phyloP scores from a whole-genome alignment of 2,329 filamentous ascomycete genomes.

The Colletotrichum orchidophilum region DNA sequence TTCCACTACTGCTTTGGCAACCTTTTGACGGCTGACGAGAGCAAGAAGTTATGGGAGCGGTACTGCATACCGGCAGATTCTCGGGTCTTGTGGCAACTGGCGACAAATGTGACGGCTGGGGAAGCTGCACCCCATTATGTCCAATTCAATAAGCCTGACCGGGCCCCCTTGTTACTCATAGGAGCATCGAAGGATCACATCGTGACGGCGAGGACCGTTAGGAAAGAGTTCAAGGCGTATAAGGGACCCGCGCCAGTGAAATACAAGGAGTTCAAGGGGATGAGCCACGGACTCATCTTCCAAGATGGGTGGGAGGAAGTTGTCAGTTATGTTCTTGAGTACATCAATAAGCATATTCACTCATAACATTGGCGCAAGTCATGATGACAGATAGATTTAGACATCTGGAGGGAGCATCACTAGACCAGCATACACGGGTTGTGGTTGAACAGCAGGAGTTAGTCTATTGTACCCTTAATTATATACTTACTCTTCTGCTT shows the following conservation, averaged over 20 bases:
- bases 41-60: slow-evolving; percentile 31
- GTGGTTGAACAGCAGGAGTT: too few relatives aligned
- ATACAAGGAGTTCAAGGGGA: slow-evolving; percentile 35
- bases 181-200: slow-evolving; percentile 36
- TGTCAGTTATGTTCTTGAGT: slow-evolving; percentile 19
- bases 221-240: slow-evolving; percentile 35
- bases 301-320: slow-evolving; percentile 35
- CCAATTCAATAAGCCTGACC: slow-evolving; percentile 25
- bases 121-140: slow-evolving; percentile 26
- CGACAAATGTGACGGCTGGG: slow-evolving; percentile 22
- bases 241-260: slow-evolving; percentile 31
- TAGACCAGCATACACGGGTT: neutral
- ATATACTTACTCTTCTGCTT: too few relatives aligned
- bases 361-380: neutral
- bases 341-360: slow-evolving; percentile 2
- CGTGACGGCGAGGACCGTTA: slow-evolving; percentile 33
- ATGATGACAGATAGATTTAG: neutral
- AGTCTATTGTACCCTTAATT: too few relatives aligned
- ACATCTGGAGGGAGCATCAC: neutral
- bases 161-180: slow-evolving; percentile 33
- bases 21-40: slow-evolving; percentile 30
- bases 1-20: slow-evolving; percentile 39
- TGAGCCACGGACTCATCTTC: slow-evolving; percentile 36
- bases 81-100: slow-evolving; percentile 37
- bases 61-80: slow-evolving; percentile 37